Percentiles rank a stretch among this genome's conserved stretches.
These are phyloP conservation scores for Phytophthora vignae DNA, from an alignment of 352 stramenopile genomes.

Conservation along the genomic window DNA sequence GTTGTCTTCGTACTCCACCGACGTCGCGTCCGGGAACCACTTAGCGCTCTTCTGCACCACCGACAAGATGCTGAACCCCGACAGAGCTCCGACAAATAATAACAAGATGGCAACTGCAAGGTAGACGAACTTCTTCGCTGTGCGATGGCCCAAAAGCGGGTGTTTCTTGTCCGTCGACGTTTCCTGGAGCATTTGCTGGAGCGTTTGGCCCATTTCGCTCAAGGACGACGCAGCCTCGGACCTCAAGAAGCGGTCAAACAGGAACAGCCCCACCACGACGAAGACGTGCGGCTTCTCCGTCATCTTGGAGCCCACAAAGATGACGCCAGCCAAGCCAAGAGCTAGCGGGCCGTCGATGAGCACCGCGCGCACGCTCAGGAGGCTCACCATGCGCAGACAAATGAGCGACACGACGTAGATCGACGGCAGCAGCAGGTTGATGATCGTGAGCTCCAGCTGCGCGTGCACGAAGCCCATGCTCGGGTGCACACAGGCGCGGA, in stretches of 20 bases:
- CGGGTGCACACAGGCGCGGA: conserved; percentile 79
- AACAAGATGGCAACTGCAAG: conserved; percentile 69
- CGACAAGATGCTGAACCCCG: conserved; percentile 82
- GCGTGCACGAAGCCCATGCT: conserved; percentile 89
- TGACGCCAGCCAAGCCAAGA: conserved; percentile 50
- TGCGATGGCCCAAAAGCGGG: conserved; percentile 57
- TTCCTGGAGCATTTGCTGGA: conserved; percentile 75
- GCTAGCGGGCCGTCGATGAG: conserved; percentile 63
- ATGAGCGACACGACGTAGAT: conserved; percentile 90
- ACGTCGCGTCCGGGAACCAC: conserved; percentile 85
- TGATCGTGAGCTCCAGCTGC: conserved; percentile 89
- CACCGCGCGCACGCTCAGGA: conserved; percentile 60
- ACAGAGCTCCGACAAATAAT: conserved; percentile 73
- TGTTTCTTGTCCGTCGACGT: conserved; percentile 53
- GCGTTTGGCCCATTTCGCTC: conserved; percentile 55
- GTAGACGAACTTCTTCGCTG: conserved; percentile 74
- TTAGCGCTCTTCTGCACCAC: conserved; percentile 54
- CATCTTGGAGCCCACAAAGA: conserved; percentile 79
- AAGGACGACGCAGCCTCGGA: conserved; percentile 59
- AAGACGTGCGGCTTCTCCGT: conserved; percentile 82
- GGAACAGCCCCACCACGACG: conserved; percentile 75
- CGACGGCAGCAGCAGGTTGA: conserved; percentile 86
- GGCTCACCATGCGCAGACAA: conserved; percentile 71
- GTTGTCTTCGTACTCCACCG: conserved; percentile 65
- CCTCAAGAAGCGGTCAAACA: conserved; percentile 77